Evolutionary conservation across 352 stramenopile species (phyloP), one percentile per base, ranked within the genome.

Genomic region (Paralagenidium karlingii): DNA sequence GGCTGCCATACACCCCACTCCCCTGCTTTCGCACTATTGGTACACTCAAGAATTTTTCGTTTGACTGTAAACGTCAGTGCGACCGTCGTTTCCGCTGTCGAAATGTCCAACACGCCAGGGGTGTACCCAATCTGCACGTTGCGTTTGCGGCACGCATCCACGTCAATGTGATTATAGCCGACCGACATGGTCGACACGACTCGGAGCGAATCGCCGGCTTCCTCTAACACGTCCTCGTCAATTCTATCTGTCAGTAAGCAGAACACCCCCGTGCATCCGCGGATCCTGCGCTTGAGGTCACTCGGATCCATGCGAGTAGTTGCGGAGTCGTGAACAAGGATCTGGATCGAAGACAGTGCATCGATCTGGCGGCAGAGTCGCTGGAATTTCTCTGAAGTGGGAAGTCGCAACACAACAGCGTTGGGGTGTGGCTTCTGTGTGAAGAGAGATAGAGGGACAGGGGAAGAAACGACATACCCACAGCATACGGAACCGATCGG

Each of bases 111-210:
- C 4, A 95, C 82, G 24, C 78, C 77, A 8, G 73, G 75, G 2
- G 82, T 94, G 51, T 93, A 86, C 18, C 78, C 79, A 5, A 94
- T 71, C 12, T 46, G 53, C 38, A 95, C 82, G 37, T 69, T 63
- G 5, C 58, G 45, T 26, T 63, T 62, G 38, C 68, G 51, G 36
- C 77, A 93, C 24, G 74, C 74, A 10, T 78, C 55, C 2, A 94
- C 52, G 38, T 93, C 81, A 50, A 96, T 91, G 53, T 96, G 82
- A 65, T 96, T 89, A 40, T 84, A 74, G 39, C 85, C 85, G 5
- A 91, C 82, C 18, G 73, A 93, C 77, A 96, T 85, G 29, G 85
- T 94, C 40, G 47, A 87, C 21, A 83, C 73, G 11, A 84, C 69
- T 24, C 64, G 65, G 18, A 86, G 56, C 20, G 59, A 58, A 8